A percentile compares a stretch with the other conserved stretches of the same genome.
These are phyloP conservation scores for Scytalidium lignicola DNA, from an alignment of 2,329 filamentous ascomycete genomes.

Conservation along the genomic window DNA sequence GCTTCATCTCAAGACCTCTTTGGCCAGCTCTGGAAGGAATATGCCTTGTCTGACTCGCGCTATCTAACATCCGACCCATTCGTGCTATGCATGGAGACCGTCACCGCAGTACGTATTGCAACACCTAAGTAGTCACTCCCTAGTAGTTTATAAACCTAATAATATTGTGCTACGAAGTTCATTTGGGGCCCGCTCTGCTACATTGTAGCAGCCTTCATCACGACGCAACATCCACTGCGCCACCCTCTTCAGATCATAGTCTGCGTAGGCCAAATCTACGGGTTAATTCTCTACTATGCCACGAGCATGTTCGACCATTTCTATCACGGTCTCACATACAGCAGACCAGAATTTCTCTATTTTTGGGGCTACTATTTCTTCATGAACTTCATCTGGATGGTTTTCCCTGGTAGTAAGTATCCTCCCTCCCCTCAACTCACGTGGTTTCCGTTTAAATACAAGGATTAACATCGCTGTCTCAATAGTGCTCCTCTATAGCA, in stretches of 20 bases:
- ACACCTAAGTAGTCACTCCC: no score
- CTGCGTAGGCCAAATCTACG: slow-evolving; percentile 29
- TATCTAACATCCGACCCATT: slow-evolving; percentile 46
- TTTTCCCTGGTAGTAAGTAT: no score
- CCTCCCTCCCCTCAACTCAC: no score
- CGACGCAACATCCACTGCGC: slow-evolving; percentile 34
- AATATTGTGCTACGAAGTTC: no score
- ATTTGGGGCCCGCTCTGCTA: slow-evolving; percentile 53
- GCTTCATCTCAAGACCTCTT: no score
- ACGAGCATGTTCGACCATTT: slow-evolving; percentile 45
- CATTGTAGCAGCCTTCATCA: slow-evolving; percentile 37
- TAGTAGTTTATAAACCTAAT: no score
- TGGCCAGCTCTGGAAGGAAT: slow-evolving; percentile 50
- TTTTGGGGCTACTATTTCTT: slow-evolving; percentile 57
- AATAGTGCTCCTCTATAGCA: no score
- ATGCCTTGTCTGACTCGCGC: slow-evolving; percentile 46
- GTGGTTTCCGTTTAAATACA: no score
- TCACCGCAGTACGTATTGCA: slow-evolving; percentile 42
- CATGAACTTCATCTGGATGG: slow-evolving; percentile 53
- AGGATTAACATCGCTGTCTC: no score
- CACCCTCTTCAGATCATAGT: slow-evolving; percentile 37
- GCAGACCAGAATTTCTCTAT: slow-evolving; percentile 51
- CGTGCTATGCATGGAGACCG: slow-evolving; percentile 42
- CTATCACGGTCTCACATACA: slow-evolving; percentile 40
- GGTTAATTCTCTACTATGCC: slow-evolving; percentile 53